phyloP scores from a whole-genome alignment of 1,284 basidiomycete species.

The Pseudozyma sp. region DNA sequence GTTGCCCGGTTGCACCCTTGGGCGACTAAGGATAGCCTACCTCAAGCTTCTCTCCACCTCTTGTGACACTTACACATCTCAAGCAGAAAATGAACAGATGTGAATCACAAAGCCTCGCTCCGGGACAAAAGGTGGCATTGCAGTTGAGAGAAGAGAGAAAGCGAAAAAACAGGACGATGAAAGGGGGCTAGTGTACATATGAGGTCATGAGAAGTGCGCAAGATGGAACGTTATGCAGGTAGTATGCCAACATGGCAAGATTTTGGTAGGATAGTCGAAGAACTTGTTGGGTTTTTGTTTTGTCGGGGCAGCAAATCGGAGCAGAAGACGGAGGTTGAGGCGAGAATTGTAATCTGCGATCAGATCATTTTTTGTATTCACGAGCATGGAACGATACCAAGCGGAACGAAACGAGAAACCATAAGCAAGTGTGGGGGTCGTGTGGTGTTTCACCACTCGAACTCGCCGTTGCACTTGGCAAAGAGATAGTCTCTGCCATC shows the following conservation, averaged over 20 bases:
- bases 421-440: no score
- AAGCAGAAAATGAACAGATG: no score
- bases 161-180: background rate
- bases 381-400: background rate
- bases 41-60: no score
- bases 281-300: no score
- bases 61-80: no score
- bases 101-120: background rate
- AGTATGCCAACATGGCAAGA: background rate
- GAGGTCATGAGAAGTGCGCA: slow-evolving; percentile 5
- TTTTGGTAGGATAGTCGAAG: no score
- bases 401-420: background rate
- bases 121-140: slow-evolving; percentile 3
- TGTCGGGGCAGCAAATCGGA: no score
- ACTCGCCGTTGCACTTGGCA: slow-evolving; percentile 80
- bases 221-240: slow-evolving; percentile 1
- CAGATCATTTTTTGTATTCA: no score
- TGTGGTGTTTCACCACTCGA: slow-evolving; percentile 46
- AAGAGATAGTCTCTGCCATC: slow-evolving; percentile 98
- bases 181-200: slow-evolving; percentile 40
- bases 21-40: no score
- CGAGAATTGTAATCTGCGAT: no score
- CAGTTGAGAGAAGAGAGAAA: slow-evolving; percentile 1
- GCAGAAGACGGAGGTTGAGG: no score
- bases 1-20: no score